Evolutionary conservation across 345 rosid species (phyloP).

Genomic region (Erysimum cheiranthoides): DNA sequence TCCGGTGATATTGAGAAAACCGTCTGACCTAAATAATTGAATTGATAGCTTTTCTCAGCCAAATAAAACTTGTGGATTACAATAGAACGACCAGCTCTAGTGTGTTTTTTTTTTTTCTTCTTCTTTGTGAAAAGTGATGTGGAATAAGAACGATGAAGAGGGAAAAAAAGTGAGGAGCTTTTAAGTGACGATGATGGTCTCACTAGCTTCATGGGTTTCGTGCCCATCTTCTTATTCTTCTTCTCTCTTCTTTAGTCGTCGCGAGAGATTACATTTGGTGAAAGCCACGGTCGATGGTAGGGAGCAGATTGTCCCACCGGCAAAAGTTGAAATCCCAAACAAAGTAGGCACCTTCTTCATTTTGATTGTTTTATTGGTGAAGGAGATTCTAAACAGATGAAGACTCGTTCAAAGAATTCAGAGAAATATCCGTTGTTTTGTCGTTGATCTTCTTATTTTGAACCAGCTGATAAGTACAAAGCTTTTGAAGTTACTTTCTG

Average conservation of each 20-base stretch:
- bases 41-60: constrained; percentile 22
- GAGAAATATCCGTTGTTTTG: background rate
- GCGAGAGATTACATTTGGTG: constrained; percentile 23
- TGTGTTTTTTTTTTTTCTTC: background rate
- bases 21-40: background rate
- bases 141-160: constrained; percentile 12
- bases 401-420: background rate
- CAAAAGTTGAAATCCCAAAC: constrained; percentile 24
- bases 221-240: constrained; percentile 24
- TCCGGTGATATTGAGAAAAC: background rate
- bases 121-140: background rate
- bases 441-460: background rate
- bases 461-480: constrained; percentile 8
- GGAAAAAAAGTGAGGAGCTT: background rate
- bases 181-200: constrained; percentile 29
- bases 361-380: constrained; percentile 9
- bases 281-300: constrained; percentile 37
- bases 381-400: background rate
- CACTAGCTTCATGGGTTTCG: constrained; percentile 36
- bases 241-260: constrained; percentile 31
- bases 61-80: constrained; percentile 42
- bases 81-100: constrained; percentile 14
- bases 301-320: constrained; percentile 36
- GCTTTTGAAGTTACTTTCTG: background rate
- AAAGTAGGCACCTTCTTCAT: constrained; percentile 35